Conservation (phyloP, 805 yeast species). For the Zygoascus flipseniorum region DNA sequence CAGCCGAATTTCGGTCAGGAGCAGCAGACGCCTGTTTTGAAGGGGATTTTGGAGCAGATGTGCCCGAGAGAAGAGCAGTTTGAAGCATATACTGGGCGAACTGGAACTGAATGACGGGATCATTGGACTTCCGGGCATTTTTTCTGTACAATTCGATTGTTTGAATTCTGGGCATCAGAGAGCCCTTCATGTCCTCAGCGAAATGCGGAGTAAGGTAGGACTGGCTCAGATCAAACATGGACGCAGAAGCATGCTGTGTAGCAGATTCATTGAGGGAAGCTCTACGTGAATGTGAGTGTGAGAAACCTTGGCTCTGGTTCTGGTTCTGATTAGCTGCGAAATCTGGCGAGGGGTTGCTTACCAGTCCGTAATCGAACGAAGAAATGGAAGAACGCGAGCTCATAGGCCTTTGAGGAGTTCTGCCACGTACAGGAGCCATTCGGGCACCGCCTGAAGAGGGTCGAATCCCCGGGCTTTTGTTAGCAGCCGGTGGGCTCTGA, state of each 20-base stretch:
- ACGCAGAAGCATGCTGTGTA: constrained; percentile 15
- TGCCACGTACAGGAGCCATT: neutral
- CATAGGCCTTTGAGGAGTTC: neutral
- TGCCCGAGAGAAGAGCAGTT: constrained; percentile 49
- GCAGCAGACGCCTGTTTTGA: constrained; percentile 3
- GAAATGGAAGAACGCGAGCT: constrained; percentile 5
- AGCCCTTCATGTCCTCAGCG: constrained; percentile 17
- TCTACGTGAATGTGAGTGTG: constrained; percentile 5
- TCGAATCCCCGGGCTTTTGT: neutral
- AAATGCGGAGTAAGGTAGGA: constrained; percentile 20
- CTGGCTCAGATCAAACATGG: constrained; percentile 22
- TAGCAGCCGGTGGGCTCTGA: neutral
- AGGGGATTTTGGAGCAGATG: constrained; percentile 2
- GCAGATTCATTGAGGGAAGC: constrained; percentile 13
- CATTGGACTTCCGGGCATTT: constrained; percentile 77
- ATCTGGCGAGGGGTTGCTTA: neutral
- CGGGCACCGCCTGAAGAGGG: neutral
- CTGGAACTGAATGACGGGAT: constrained; percentile 79
- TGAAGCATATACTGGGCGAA: constrained; percentile 87
- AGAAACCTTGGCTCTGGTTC: neutral
- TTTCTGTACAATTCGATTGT: constrained; percentile 81
- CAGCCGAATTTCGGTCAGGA: neutral
- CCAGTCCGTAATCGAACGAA: neutral
- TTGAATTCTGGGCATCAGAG: constrained; percentile 64
- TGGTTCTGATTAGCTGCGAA: neutral